These are phyloP conservation scores for Talaromyces albobiverticillius DNA, from an alignment of 2,329 filamentous ascomycete genomes.

Conservation along the genomic window DNA sequence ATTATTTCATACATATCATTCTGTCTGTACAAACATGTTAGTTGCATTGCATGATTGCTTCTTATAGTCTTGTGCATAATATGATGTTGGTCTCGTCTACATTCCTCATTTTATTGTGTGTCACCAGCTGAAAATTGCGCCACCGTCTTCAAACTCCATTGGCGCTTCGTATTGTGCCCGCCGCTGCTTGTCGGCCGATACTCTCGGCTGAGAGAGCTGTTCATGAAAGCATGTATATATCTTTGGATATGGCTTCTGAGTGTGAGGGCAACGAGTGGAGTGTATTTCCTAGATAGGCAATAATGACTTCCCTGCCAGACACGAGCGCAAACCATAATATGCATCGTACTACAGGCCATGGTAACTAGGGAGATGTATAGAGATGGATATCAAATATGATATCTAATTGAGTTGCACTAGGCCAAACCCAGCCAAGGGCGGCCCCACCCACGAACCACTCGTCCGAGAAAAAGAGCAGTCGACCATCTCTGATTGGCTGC, in stretches of 20 bases:
- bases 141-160: conserved; percentile 28
- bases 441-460: conserved; percentile 4
- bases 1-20: too few species aligned
- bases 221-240: neutral
- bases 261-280: neutral
- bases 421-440: neutral
- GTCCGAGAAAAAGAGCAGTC: neutral
- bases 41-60: too few species aligned
- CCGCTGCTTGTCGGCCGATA: conserved; percentile 27
- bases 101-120: neutral
- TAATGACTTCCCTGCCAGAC: neutral
- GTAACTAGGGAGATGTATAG: too few species aligned
- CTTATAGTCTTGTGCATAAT: too few species aligned
- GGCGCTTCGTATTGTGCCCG: too few species aligned
- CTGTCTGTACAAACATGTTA: too few species aligned
- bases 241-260: neutral
- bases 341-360: too few species aligned
- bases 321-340: too few species aligned
- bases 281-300: neutral
- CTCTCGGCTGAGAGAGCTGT: conserved; percentile 14
- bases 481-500: neutral
- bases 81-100: too few species aligned
- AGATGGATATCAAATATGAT: too few species aligned
- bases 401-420: too few species aligned
- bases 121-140: conserved; percentile 26